Evolutionary conservation across 768 basidiomycete species (phyloP).

Genomic region (Saitozyma podzolica): DNA sequence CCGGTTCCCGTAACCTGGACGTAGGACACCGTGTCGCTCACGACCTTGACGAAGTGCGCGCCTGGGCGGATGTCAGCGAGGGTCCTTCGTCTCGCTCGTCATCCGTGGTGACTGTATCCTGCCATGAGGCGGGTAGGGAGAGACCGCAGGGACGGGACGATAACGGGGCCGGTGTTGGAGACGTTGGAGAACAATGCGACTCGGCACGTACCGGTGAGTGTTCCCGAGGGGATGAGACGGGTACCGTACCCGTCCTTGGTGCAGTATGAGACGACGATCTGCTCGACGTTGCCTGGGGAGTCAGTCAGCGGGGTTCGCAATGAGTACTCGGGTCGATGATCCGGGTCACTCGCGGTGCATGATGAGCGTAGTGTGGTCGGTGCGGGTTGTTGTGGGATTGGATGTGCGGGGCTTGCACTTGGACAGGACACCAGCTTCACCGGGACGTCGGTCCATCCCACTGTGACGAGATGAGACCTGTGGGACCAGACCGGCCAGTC

Average conservation of each 20-base stretch:
- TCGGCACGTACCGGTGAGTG: constrained; percentile 40
- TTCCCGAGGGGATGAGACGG: constrained; percentile 54
- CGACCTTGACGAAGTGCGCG: constrained; percentile 55
- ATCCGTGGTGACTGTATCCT: background rate
- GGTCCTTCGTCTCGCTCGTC: background rate
- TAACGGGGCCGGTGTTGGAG: too few relatives aligned
- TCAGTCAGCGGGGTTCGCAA: too few relatives aligned
- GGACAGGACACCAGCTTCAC: too few relatives aligned
- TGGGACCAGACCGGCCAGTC: too few relatives aligned
- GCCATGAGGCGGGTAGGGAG: background rate
- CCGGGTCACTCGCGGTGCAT: too few relatives aligned
- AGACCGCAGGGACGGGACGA: background rate
- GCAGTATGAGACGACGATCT: constrained; percentile 35
- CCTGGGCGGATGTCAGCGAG: constrained; percentile 2
- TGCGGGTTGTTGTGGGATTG: too few relatives aligned
- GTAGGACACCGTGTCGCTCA: constrained; percentile 53
- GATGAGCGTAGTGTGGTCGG: too few relatives aligned
- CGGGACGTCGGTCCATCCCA: too few relatives aligned
- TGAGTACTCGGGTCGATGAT: too few relatives aligned
- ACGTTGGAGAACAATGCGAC: too few relatives aligned
- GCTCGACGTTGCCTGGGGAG: constrained; percentile 26
- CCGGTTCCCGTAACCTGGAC: constrained; percentile 52
- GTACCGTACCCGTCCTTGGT: constrained; percentile 55
- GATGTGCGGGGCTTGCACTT: too few relatives aligned
- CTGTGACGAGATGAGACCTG: too few relatives aligned